Evolutionary conservation across 805 yeast genomes (phyloP).

Genomic region (Zygosaccharomyces lentus): DNA sequence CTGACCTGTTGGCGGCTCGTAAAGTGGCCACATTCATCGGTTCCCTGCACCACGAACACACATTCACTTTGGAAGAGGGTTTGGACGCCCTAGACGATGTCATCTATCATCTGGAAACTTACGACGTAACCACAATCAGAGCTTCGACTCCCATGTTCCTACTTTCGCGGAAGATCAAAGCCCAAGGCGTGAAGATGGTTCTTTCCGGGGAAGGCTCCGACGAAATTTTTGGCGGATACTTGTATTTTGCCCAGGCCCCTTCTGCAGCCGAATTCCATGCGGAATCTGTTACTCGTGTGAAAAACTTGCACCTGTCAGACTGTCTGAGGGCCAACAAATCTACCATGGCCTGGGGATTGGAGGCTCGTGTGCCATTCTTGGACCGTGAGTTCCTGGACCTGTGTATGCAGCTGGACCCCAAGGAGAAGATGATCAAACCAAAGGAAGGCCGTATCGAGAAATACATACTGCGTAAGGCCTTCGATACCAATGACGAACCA

Average conservation of each 20-base stretch:
- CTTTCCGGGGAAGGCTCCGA: slow-evolving; percentile 98
- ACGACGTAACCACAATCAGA: slow-evolving; percentile 97
- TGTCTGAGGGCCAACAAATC: slow-evolving; percentile 99
- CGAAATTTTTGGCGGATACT: slow-evolving; percentile 97
- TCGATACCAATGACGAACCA: slow-evolving; percentile 87
- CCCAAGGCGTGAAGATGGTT: slow-evolving; percentile 99
- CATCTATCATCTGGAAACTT: slow-evolving; percentile 92
- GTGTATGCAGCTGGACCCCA: slow-evolving; percentile 92
- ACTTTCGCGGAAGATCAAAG: slow-evolving; percentile 93
- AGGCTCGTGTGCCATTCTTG: slow-evolving; percentile 98
- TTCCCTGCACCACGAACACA: slow-evolving; percentile 95
- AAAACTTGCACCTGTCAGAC: slow-evolving; percentile 95
- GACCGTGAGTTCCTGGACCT: slow-evolving; percentile 89
- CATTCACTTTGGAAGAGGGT: slow-evolving; percentile 95
- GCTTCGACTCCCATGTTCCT: slow-evolving; percentile 99
- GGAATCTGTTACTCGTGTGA: slow-evolving; percentile 93
- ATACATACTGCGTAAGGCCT: slow-evolving; percentile 95
- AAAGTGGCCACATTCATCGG: slow-evolving; percentile 96
- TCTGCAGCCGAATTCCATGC: slow-evolving; percentile 87
- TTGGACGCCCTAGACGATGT: slow-evolving; percentile 93
- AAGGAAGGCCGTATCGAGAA: slow-evolving; percentile 82
- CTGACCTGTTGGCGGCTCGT: slow-evolving; percentile 93
- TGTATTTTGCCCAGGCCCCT: slow-evolving; percentile 97
- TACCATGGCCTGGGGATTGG: slow-evolving; percentile 99
- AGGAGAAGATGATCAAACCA: slow-evolving; percentile 77